A percentile compares a stretch with the other conserved stretches of the same genome.
phyloP scores from a whole-genome alignment of 164 flowering plant genomes.

The Vitis rotundifolia region DNA sequence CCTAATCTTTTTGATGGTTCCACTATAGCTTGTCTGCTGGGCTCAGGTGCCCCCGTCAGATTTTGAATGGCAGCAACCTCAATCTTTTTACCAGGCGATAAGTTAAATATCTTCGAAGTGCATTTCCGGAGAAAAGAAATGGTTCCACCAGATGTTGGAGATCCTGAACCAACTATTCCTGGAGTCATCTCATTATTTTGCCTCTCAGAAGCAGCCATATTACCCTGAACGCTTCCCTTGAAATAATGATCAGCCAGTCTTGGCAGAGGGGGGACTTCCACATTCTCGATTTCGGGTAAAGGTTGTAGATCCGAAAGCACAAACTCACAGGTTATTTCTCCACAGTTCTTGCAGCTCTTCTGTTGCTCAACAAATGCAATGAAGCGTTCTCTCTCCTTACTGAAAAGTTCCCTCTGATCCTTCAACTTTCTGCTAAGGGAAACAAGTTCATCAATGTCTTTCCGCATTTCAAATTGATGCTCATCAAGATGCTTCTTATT shows the following conservation, averaged over 20 bases:
- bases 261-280: constrained; percentile 20
- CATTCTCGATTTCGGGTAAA: constrained; percentile 30
- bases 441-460: constrained; percentile 47
- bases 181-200: constrained; percentile 26
- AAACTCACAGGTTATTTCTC: constrained; percentile 34
- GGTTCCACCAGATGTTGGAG: constrained; percentile 40
- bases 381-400: constrained; percentile 43
- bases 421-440: constrained; percentile 38
- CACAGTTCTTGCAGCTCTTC: constrained; percentile 37
- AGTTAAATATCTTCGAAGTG: constrained; percentile 41
- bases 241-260: constrained; percentile 17
- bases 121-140: constrained; percentile 48
- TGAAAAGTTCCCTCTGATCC: constrained; percentile 40
- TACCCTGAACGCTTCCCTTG: constrained; percentile 4
- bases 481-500: constrained; percentile 37
- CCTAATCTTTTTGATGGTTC: constrained; percentile 9
- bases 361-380: constrained; percentile 41
- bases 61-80: constrained; percentile 14
- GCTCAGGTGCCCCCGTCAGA: constrained; percentile 1
- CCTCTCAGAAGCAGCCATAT: constrained; percentile 10
- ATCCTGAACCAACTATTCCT: constrained; percentile 18
- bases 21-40: constrained; percentile 12
- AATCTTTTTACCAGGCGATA: constrained; percentile 33
- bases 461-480: constrained; percentile 38
- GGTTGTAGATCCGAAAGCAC: constrained; percentile 40